These are phyloP conservation scores for Aspergillus sp. DNA, from an alignment of 2,329 filamentous ascomycete species.

Conservation along the genomic window DNA sequence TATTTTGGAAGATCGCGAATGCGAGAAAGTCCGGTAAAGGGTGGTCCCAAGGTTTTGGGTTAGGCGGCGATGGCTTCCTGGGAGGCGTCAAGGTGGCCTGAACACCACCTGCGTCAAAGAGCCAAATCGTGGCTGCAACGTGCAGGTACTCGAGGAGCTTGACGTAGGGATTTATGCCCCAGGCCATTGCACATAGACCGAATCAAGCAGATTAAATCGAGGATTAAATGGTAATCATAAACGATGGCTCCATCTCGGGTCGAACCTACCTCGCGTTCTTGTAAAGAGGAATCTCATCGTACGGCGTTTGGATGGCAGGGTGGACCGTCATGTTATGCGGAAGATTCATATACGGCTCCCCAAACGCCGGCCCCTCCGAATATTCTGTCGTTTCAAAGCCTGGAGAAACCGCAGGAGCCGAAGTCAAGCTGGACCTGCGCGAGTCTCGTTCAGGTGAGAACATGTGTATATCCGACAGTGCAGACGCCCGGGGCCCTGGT, in stretches of 20 bases:
- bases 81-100: not conserved
- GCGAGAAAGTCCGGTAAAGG: not conserved
- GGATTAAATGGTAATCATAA: not conserved
- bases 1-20: slow-evolving; percentile 11
- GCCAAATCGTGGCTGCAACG: not conserved
- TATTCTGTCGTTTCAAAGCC: not conserved
- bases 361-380: not conserved
- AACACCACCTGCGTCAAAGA: not conserved
- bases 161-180: not conserved
- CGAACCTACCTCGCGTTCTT: not conserved
- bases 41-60: slow-evolving; percentile 9
- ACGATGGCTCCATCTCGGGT: not conserved
- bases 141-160: too few species aligned
- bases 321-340: slow-evolving; percentile 8
- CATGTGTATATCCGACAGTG: not conserved
- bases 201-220: not conserved
- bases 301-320: slow-evolving; percentile 4
- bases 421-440: not conserved
- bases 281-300: slow-evolving; percentile 5
- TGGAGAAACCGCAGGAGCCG: not conserved
- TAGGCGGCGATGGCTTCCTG: not conserved
- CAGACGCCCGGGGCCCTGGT: not conserved
- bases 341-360: slow-evolving; percentile 1
- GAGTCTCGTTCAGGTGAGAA: not conserved
- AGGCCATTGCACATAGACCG: not conserved